Percentiles rank a stretch among this genome's conserved stretches.
phyloP scores from a whole-genome alignment of 148 eudicot genomes.

The Agrostemma githago region DNA sequence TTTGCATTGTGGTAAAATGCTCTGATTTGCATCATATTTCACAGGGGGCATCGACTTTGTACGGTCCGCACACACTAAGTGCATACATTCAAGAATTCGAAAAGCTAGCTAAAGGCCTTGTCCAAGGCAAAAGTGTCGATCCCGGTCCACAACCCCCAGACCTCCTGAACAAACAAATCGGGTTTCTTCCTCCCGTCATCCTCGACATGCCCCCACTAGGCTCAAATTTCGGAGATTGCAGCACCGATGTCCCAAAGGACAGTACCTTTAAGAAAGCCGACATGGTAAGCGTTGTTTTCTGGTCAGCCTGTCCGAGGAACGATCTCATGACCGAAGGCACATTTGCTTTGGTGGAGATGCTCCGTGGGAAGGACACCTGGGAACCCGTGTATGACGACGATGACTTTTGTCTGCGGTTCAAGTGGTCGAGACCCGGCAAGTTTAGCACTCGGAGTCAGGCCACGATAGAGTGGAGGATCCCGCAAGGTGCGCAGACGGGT shows the following conservation, averaged over 20 bases:
- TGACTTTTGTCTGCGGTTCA: constrained; percentile 75
- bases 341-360: constrained; percentile 68
- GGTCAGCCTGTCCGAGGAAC: constrained; percentile 92
- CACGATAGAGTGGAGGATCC: constrained; percentile 79
- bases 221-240: constrained; percentile 57
- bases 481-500: constrained; percentile 48
- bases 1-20: not conserved
- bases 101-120: constrained; percentile 66
- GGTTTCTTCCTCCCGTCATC: constrained; percentile 73
- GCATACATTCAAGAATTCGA: constrained; percentile 90
- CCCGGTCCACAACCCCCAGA: constrained; percentile 87
- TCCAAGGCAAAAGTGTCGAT: constrained; percentile 39
- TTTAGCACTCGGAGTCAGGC: constrained; percentile 69
- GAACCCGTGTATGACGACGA: constrained; percentile 80
- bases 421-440: constrained; percentile 70
- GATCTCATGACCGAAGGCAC: constrained; percentile 95
- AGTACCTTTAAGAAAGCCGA: constrained; percentile 68
- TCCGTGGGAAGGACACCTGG: constrained; percentile 61
- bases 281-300: constrained; percentile 52
- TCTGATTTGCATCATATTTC: not conserved
- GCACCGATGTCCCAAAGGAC: constrained; percentile 52
- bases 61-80: constrained; percentile 83
- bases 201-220: constrained; percentile 66
- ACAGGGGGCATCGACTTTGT: constrained; percentile 94
- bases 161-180: constrained; percentile 69